phyloP scores from a whole-genome alignment of 257 asterid species.

The Rauvolfia tetraphylla region DNA sequence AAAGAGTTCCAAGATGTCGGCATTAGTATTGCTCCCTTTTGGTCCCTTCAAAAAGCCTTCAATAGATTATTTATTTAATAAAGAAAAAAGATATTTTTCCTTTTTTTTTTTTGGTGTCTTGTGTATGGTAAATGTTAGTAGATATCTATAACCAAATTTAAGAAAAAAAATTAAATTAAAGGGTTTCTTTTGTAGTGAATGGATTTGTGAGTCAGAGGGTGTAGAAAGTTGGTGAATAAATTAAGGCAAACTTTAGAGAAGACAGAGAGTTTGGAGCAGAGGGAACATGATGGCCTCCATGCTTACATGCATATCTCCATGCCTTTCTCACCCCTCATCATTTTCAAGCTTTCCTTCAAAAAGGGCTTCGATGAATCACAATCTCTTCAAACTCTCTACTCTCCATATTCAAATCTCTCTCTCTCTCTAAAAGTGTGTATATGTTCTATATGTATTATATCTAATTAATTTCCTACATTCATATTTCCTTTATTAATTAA shows the following conservation, averaged over 20 bases:
- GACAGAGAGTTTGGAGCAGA: constrained; percentile 45
- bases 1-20: constrained; percentile 36
- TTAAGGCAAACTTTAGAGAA: constrained; percentile 30
- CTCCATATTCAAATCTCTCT: neutral
- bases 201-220: constrained; percentile 14
- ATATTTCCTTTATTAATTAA: neutral
- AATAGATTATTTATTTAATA: neutral
- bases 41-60: constrained; percentile 16
- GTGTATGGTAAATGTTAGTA: too few relatives aligned
- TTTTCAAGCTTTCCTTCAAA: constrained; percentile 19
- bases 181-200: constrained; percentile 10
- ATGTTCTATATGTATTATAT: too few relatives aligned
- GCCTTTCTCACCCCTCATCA: constrained; percentile 20
- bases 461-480: neutral
- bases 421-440: neutral
- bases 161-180: neutral
- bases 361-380: constrained; percentile 12
- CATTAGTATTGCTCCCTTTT: constrained; percentile 11
- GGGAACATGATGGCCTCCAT: constrained; percentile 71
- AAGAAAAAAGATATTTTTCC: neutral
- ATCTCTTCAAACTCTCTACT: constrained; percentile 20
- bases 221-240: constrained; percentile 26
- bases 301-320: constrained; percentile 38
- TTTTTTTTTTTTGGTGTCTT: too few relatives aligned
- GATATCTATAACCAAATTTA: too few relatives aligned